Percentiles rank a stretch among this genome's conserved stretches.
These are phyloP conservation scores for Clarkia xantiana DNA, from an alignment of 345 rosid genomes.

Conservation along the genomic window DNA sequence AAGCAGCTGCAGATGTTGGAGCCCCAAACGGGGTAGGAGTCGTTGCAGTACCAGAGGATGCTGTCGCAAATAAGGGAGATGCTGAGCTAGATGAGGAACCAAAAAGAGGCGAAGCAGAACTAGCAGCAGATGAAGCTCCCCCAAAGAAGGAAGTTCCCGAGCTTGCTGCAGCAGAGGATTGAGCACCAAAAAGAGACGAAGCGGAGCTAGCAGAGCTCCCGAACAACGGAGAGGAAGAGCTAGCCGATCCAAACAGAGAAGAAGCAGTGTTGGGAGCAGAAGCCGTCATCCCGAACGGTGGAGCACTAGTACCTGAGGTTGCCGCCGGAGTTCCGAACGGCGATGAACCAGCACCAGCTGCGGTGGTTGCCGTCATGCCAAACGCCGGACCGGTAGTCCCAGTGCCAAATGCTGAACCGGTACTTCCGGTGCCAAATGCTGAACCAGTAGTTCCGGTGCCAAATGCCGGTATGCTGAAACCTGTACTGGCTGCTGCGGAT, in stretches of 20 bases:
- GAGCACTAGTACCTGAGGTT: slow-evolving; percentile 1
- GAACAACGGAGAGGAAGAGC: slow-evolving; percentile 12
- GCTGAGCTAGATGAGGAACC: slow-evolving; percentile 8
- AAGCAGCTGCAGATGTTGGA: slow-evolving; percentile 1
- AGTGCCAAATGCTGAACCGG: no score
- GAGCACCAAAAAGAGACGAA: slow-evolving; percentile 7
- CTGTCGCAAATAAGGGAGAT: background rate
- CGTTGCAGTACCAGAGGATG: background rate
- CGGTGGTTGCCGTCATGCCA: background rate
- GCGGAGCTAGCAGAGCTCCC: slow-evolving; percentile 2
- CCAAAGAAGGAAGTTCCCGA: slow-evolving; percentile 11
- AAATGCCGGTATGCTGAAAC: no score
- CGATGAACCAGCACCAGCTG: background rate
- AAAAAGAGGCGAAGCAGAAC: slow-evolving; percentile 9
- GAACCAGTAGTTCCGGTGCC: background rate
- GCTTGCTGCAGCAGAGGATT: slow-evolving; percentile 5
- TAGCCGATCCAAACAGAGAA: slow-evolving; percentile 20
- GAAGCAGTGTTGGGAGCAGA: slow-evolving; percentile 1
- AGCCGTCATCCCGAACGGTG: slow-evolving; percentile 4
- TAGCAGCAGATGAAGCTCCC: slow-evolving; percentile 8
- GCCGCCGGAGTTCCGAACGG: slow-evolving; percentile 6
- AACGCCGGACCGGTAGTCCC: background rate
- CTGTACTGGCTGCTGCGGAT: background rate
- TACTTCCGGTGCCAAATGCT: background rate
- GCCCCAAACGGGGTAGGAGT: background rate